Evolutionary conservation across 2,329 filamentous ascomycete species (phyloP).

Genomic region (Stachybotrys chlorohalonatus): DNA sequence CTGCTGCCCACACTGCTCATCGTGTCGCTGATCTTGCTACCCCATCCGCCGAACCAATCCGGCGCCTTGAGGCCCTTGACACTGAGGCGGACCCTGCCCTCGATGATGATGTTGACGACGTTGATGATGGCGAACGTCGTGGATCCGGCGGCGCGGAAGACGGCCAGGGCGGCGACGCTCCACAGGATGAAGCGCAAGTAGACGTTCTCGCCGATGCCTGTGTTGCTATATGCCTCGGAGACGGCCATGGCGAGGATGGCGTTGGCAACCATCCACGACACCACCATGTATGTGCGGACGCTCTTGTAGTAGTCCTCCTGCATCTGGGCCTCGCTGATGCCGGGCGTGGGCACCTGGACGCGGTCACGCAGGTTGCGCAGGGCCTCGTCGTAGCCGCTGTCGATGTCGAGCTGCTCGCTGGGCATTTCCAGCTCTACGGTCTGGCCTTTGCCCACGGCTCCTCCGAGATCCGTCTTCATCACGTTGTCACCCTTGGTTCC

Average conservation of each 20-base stretch:
- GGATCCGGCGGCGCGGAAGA: constrained; percentile 79
- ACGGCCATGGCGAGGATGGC: constrained; percentile 90
- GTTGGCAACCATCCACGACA: constrained; percentile 88
- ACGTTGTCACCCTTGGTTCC: constrained; percentile 93
- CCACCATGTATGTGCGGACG: constrained; percentile 96
- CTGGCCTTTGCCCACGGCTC: constrained; percentile 67
- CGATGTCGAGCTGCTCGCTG: constrained; percentile 93
- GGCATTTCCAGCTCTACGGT: constrained; percentile 97
- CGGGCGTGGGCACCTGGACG: constrained; percentile 62
- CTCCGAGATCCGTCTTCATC: constrained; percentile 82
- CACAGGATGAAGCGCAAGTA: constrained; percentile 93
- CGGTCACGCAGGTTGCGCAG: constrained; percentile 91
- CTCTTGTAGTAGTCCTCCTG: constrained; percentile 99
- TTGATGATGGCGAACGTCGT: constrained; percentile 79
- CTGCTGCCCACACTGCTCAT: constrained; percentile 41
- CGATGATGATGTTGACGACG: constrained; percentile 72
- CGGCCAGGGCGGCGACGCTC: constrained; percentile 75
- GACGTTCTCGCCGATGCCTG: constrained; percentile 68
- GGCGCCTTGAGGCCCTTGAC: constrained; percentile 45
- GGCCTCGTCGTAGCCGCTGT: constrained; percentile 94
- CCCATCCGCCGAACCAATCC: constrained; percentile 36
- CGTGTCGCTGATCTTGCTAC: constrained; percentile 35
- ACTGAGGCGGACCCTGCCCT: constrained; percentile 63
- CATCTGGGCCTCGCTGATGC: constrained; percentile 65
- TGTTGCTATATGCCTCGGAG: constrained; percentile 70